Evolutionary conservation across 306 rosid species (phyloP), one percentile per base, ranked within the genome.

Genomic region (Dalbergia cochinchinensis): DNA sequence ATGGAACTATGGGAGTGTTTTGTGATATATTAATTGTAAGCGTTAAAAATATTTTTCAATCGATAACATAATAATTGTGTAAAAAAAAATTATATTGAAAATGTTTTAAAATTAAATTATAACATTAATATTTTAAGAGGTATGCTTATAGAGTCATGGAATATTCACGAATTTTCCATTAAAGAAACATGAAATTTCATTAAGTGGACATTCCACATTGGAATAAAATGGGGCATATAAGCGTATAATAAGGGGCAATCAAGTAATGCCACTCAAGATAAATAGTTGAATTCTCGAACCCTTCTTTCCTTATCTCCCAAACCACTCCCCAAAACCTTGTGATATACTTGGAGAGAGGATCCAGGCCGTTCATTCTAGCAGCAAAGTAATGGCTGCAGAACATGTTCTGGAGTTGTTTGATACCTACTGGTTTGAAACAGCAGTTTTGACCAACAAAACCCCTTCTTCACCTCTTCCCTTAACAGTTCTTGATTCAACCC

Each of bases 401-500:
- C 84, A 86, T 26, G 87, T 93, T 72, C 83, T 91, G 33, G 37
- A 63, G 44, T 89, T 87, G 54, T 86, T 91, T 4, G 98, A 94
- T 65, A 79, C 78, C 5, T 70, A 31, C 60, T 91, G 98, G 98
- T 90, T 88, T 71, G 83, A 86, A 44, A 73, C 74, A 39, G 69
- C 71, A 59, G 33, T 85, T 65, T 65, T 91, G 70, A 12, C 82
- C 73, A 54, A 68, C 45, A 82, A 82, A 80, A 35, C 79, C n/a
- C 53, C 42, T 69, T 37, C 31, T 26, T 26, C 83, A 47, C 5
- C 8, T 16, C 64, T 78, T 51, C 82, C 66, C 14, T 50, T 82
- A 71, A 15, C 65, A 47, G 69, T 8, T 3, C 5, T 7, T 7
- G 10, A 73, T 65, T 53, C 84, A 54, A 50, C 50, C 14, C 11